A percentile compares a stretch with the other conserved stretches of the same genome.
Conservation (phyloP, 202 grass and related monocot species). For the Cymbopogon flexuosus region DNA sequence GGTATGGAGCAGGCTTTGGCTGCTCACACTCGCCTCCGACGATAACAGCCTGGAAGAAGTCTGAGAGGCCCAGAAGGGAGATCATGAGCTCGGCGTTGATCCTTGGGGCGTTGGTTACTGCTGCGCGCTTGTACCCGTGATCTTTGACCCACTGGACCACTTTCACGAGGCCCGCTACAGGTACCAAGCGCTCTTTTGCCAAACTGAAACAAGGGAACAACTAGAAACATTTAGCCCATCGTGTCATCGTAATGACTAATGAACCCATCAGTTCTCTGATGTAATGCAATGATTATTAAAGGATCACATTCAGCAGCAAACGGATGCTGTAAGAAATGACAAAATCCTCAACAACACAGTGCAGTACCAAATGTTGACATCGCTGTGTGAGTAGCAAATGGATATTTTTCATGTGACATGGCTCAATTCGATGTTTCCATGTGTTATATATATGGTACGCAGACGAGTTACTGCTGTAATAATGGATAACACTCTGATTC, state of each 20-base stretch:
- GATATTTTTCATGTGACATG: background rate
- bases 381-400: background rate
- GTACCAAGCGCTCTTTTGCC: slow-evolving; percentile 51
- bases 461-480: background rate
- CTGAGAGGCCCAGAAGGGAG: slow-evolving; percentile 70
- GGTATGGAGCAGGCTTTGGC: slow-evolving; percentile 69
- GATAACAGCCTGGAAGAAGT: slow-evolving; percentile 71
- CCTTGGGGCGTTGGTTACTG: slow-evolving; percentile 88
- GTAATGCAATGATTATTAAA: background rate
- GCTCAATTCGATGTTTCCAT: background rate
- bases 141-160: slow-evolving; percentile 65
- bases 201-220: slow-evolving; percentile 34
- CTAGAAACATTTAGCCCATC: background rate
- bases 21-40: slow-evolving; percentile 75
- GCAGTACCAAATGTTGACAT: too few species aligned
- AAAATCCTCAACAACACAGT: too few species aligned
- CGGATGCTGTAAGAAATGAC: background rate
- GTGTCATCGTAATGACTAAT: background rate
- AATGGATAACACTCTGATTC: background rate
- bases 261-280: background rate
- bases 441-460: background rate
- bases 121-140: slow-evolving; percentile 56
- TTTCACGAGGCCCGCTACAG: slow-evolving; percentile 59
- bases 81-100: slow-evolving; percentile 82
- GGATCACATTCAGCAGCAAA: background rate